Evolutionary conservation across 768 basidiomycete genomes (phyloP), one percentile per base, ranked within the genome.

Genomic region (Gyrodon lividus): DNA sequence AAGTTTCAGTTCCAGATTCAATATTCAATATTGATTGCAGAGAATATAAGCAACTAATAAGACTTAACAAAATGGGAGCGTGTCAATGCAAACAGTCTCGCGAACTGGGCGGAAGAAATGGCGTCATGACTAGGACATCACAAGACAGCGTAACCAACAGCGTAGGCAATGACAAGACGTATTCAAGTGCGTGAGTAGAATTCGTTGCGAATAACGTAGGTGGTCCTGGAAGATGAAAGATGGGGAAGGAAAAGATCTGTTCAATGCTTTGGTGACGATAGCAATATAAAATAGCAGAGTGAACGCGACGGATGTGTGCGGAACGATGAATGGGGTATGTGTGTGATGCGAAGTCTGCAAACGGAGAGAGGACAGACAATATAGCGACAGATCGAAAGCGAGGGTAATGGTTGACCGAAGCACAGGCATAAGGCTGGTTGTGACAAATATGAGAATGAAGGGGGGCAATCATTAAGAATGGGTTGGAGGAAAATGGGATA

Each of bases 231-330:
- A 23, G 13, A 33, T 13, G 39, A 16, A 42, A 26, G 35, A 40
- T 23, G 47, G n/a, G 41, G 38, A 37, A 35, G 22, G 41, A 23
- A 34, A 28, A 31, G 24, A 45, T 38, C 17, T 58, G 54, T 53
- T 57, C 31, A 17, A 65, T 59, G 55, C 42, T 38, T 38, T 44
- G 52, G 51, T 55, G 66, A 56, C 56, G 58, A 66, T 61, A 71
- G 61, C 56, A 55, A 69, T 69, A 71, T 57, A 71, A 71, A 66
- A 65, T 57, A 65, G 61, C 51, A 54, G 62, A 31, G 58, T 65
- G 45, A 62, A 66, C 48, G 68, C 66, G 59, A 68, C 67, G 43
- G 67, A 62, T n/a, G 66, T 56, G 50, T n/a, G n/a, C n/a, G n/a
- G n/a, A n/a, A n/a, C 45, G 43, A 57, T 57, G 53, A 54, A 57